Evolutionary conservation across 2,329 filamentous ascomycete genomes (phyloP).

Genomic region (Venturia aucupariae): DNA sequence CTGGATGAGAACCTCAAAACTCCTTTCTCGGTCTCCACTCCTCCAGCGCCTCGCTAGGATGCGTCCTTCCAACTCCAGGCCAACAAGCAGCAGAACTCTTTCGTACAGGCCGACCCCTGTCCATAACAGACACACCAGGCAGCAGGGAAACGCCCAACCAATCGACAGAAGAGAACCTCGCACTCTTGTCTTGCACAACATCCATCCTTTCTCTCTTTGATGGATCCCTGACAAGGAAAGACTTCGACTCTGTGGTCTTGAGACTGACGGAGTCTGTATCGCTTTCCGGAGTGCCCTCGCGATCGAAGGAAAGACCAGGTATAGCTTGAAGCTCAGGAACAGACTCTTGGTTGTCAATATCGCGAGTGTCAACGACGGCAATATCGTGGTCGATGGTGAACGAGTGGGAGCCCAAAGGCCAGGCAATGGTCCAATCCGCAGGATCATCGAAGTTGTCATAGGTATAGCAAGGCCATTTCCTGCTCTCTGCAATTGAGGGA

Average conservation of each 20-base stretch:
- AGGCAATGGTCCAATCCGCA: conserved; percentile 1
- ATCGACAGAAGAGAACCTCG: neutral
- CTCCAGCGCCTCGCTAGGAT: conserved; percentile 5
- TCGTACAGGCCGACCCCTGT: conserved; percentile 8
- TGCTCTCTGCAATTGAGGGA: neutral
- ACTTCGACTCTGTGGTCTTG: neutral
- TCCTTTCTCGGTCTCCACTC: conserved; percentile 6
- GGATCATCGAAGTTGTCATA: conserved; percentile 1
- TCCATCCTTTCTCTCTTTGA: conserved; percentile 1
- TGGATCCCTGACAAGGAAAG: neutral
- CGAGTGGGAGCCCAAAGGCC: neutral
- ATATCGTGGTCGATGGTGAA: conserved; percentile 6
- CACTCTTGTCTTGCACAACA: neutral
- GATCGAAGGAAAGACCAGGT: neutral
- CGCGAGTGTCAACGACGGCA: neutral
- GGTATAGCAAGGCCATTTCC: neutral
- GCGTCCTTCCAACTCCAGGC: conserved; percentile 9
- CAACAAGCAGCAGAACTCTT: conserved; percentile 10
- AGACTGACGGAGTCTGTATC: neutral
- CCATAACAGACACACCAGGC: conserved; percentile 8
- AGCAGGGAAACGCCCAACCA: conserved; percentile 1
- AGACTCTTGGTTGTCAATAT: neutral
- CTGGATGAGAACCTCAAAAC: neutral
- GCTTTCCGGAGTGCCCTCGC: conserved; percentile 1
- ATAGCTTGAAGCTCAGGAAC: conserved; percentile 1